Evolutionary conservation across 345 rosid genomes (phyloP).

Genomic region (rapeseed (Brassica napus)): Da-Ae NC_063448.1:55506501-55507000

Average conservation of each 20-base stretch:
- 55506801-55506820: background rate
- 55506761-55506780: background rate
- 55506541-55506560: too few relatives aligned
- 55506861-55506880: slow-evolving; percentile 3
- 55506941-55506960: too few relatives aligned
- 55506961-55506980: too few relatives aligned
- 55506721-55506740: slow-evolving; percentile 10
- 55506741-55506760: background rate
- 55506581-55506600: too few relatives aligned
- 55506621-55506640: slow-evolving; percentile 25
- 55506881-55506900: background rate
- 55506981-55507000: background rate
- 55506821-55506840: background rate
- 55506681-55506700: background rate
- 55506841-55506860: background rate
- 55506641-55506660: slow-evolving; percentile 5
- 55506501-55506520: slow-evolving; percentile 29
- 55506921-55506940: too few relatives aligned
- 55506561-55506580: too few relatives aligned
- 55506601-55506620: too few relatives aligned
- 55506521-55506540: slow-evolving; percentile 14
- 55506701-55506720: background rate
- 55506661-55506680: background rate
- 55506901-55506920: background rate
- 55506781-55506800: background rate